These are phyloP conservation scores for Mycosphaerelloides madeirae DNA, from an alignment of 2,329 filamentous ascomycete genomes.

Conservation along the genomic window DNA sequence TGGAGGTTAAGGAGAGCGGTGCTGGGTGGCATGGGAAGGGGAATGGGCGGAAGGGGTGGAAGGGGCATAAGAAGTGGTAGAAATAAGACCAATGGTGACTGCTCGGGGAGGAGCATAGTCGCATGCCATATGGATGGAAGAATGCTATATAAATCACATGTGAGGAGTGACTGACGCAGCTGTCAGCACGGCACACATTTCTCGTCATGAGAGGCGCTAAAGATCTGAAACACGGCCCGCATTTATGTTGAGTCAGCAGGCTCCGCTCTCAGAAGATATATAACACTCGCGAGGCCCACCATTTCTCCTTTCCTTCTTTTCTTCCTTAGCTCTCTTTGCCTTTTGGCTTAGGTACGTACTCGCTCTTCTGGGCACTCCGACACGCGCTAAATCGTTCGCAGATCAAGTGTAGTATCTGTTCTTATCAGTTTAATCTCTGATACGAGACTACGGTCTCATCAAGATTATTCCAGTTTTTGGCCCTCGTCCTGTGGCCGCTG, in stretches of 20 bases:
- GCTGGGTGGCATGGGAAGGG: constrained; percentile 1
- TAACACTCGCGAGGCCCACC: not conserved
- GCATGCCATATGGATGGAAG: no score
- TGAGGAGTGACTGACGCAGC: no score
- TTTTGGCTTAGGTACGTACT: constrained; percentile 10
- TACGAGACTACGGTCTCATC: constrained; percentile 15
- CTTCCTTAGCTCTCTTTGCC: constrained; percentile 6
- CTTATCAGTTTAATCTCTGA: constrained; percentile 22
- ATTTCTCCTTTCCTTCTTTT: not conserved
- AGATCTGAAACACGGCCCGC: no score
- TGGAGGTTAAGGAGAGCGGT: constrained; percentile 36
- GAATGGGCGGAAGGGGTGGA: constrained; percentile 4
- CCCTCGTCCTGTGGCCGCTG: constrained; percentile 7
- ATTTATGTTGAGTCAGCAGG: no score
- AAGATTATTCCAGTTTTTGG: constrained; percentile 20
- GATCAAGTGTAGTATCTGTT: constrained; percentile 16
- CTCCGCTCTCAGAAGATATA: no score
- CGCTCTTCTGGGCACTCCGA: not conserved
- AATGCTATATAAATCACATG: no score
- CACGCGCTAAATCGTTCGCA: not conserved
- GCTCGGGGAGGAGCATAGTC: no score
- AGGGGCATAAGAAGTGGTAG: constrained; percentile 4
- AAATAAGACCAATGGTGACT: no score
- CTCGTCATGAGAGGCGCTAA: no score
- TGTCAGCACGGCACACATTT: no score